Base-by-base conservation (phyloP, 352 stramenopile species). In the Globisporangium radiosum region DNA sequence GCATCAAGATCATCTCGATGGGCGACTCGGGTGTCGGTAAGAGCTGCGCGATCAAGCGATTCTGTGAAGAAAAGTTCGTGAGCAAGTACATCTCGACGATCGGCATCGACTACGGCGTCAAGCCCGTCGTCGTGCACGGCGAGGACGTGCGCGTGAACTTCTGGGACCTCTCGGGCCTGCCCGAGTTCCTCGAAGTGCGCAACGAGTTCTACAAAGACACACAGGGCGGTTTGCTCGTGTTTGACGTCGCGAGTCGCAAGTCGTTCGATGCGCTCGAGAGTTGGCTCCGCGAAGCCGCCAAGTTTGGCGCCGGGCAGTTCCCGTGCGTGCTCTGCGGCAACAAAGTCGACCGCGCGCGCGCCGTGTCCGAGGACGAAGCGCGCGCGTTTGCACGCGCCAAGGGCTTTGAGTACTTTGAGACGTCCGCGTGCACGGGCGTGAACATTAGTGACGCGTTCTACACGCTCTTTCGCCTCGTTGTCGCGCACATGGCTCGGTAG, bases 151-250 rank as follows among this genome's bases (percentile, higher is more conserved):
- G 85, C 17, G 81, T 98, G n/a, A 98, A 97, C 75, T 98, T 98
- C 62, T 98, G 92, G 91, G 92, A 98, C 54, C 73, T 98, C 14
- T 95, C 77, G 19, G 95, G 94, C 0, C 74, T 92, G 61, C 71
- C 80, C n/a, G 93, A 97, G 57, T 98, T 97, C 67, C 83, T 96
- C 61, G 93, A 98, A 56, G 93, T 98, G 36, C 78, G 95, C 37
- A 98, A 98, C 66, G 95, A 98, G 75, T 98, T 98, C 63, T 98
- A 98, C 78, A 97, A 97, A 63, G 92, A 98, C 73, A 94, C 91
- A 2, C 73, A 92, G 64, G 80, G 81, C 52, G 81, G 68, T 0
- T 68, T 90, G 37, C 71, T 92, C 45, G 81, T 87, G 65, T 95
- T 90, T 63, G 87, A 96, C 56, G 72, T 95, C n/a, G 72, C 68